Base-by-base conservation (phyloP, 192 early-diverging fungal genomes). In the Backusella morwellensis region DNA sequence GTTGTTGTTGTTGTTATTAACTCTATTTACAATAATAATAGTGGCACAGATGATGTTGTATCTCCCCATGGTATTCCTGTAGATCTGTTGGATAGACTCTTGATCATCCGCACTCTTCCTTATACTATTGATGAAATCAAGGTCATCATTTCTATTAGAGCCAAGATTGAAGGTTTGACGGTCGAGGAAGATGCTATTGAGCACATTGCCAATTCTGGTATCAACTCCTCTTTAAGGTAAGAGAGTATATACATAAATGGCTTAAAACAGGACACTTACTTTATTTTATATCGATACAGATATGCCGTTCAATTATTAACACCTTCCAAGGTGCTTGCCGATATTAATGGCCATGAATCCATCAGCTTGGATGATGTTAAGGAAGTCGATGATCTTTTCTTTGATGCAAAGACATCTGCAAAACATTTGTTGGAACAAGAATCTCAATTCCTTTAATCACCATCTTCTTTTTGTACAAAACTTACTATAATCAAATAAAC, bases 261-360 rank as follows among this genome's bases (percentile, higher is more conserved):
- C 6, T 9, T 40, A 40, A 40, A 40, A 11, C 6, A 40, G 11
- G 38, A 0, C 0, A 7, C 21, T 19, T 42, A 35, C 1, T 47
- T 35, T 35, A 19, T 0, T 50, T 68, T 15, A 14, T 4, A 11
- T 32, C 32, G 32, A 32, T 32, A 40, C 80, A 93, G 92, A 83
- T 98, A 96, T 80, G 93, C 95, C 19, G 96, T 98, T 82, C 97
- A 99, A 86, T 87, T 98, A 17, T 87, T 99, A 50, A 96, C 95
- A 6, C 98, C 97, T 2, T 92, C 96, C 50, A 95, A 86, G 75
- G 88, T 99, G 68, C 86, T 99, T 75, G 89, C 95, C 32, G 86
- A 91, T 77, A 94, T 97, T 72, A 93, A 96, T 77, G 96, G 95
- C 9, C 91, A 92, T 44, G 92, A 91, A 32, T 83, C 88, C 54